Evolutionary conservation across 1,284 basidiomycete species (phyloP), one percentile per base, ranked within the genome.

Genomic region (Trametes hirsuta): DNA sequence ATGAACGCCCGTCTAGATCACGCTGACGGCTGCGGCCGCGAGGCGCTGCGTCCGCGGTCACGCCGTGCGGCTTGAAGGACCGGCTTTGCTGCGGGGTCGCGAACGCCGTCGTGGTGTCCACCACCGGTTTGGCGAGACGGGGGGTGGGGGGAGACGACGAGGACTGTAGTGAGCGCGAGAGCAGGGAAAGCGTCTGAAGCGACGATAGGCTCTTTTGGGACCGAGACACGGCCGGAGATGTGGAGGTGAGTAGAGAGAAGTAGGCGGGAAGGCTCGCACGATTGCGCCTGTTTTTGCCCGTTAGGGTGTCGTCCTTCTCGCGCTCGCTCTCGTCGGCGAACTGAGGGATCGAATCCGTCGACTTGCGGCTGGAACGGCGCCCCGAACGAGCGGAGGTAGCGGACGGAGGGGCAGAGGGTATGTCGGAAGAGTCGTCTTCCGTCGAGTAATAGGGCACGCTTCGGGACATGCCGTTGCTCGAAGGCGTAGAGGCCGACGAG

Each of bases 191-290:
- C 35, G 82, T 82, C 62, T 80, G 76, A 35, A 75, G 79, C 44
- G 84, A 83, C 41, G 83, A 81, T 39, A 79, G 75, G 12, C 80
- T 78, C 58, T 58, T 69, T 56, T 64, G 70, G 30, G 68, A 66
- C 54, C 66, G 66, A 49, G 67, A 40, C 30, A 68, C 57, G 46
- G 66, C 66, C 25, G 75, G 79, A 9, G 83, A 81, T 24, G 81
- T 73, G 51, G 79, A 79, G 59, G 75, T 75, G 61, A 91, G 79
- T 59, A 90, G 79, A 49, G 88, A 90, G 72, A 92, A 92, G 74
- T 86, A 90, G 9, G 87, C 84, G 15, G 90, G 90, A 45, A 92
- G 81, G 69, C 86, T 89, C 51, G 86, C 85, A 71, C 90, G 86
- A 71, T 86, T 88, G 66, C 84, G 84, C 67, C 75, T 78, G 66